phyloP scores from a whole-genome alignment of 306 rosid genomes.

The Crotalaria pallida region DNA sequence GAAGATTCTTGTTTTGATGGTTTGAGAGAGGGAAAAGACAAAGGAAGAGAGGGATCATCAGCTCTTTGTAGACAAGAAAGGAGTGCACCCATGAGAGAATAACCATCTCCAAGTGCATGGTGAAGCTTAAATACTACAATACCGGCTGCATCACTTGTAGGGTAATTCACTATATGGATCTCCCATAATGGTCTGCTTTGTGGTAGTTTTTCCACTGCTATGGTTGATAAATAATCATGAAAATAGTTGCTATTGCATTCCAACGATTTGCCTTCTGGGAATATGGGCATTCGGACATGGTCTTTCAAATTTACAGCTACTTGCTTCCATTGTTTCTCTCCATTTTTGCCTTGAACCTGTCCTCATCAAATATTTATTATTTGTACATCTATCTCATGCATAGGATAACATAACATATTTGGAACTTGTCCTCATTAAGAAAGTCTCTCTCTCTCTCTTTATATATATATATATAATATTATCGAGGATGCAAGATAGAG shows the following conservation, averaged over 20 bases:
- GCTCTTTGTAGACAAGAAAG: constrained; percentile 49
- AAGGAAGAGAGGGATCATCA: constrained; percentile 47
- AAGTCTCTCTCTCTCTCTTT: too few species aligned
- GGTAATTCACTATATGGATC: constrained; percentile 44
- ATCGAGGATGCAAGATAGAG: not conserved
- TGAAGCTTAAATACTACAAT: constrained; percentile 41
- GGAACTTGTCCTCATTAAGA: too few species aligned
- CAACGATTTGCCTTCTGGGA: constrained; percentile 12
- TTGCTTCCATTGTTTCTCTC: constrained; percentile 46
- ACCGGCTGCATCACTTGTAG: constrained; percentile 36
- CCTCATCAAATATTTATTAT: too few species aligned
- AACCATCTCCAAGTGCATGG: constrained; percentile 72
- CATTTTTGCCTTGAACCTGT: constrained; percentile 34
- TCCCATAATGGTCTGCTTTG: constrained; percentile 50
- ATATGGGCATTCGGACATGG: constrained; percentile 32
- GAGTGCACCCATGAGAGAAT: constrained; percentile 57
- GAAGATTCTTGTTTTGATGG: not conserved
- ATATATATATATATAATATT: too few species aligned
- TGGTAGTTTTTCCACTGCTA: constrained; percentile 26
- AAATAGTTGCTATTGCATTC: constrained; percentile 28
- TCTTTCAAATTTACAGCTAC: constrained; percentile 42
- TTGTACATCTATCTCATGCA: not conserved
- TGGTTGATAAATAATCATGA: constrained; percentile 34
- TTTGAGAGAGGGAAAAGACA: constrained; percentile 42
- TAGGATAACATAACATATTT: too few species aligned